A percentile compares a stretch with the other conserved stretches of the same genome.
Conservation (phyloP, 495 filamentous ascomycete species). For the Talaromyces stipitatus region DNA sequence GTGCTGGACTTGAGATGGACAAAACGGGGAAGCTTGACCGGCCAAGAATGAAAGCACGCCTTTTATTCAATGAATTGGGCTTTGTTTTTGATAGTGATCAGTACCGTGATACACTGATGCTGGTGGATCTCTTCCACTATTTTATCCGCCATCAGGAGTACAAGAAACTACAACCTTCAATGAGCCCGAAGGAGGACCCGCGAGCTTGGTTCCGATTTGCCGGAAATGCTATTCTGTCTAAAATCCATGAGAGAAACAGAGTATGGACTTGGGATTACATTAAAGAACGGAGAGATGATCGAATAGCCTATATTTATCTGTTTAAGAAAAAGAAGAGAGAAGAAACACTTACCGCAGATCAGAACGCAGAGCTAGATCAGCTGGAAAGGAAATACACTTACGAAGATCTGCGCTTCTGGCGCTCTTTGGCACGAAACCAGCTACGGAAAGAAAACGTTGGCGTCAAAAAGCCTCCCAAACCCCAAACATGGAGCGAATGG, state of each 20-base stretch:
- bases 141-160: constrained; percentile 97
- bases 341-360: constrained; percentile 59
- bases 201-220: constrained; percentile 88
- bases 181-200: constrained; percentile 79
- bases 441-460: constrained; percentile 89
- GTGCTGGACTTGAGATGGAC: constrained; percentile 85
- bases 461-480: constrained; percentile 54
- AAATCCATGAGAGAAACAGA: constrained; percentile 87
- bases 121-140: constrained; percentile 96
- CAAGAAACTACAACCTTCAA: constrained; percentile 85
- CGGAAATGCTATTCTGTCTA: constrained; percentile 75
- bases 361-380: constrained; percentile 61
- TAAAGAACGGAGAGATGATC: constrained; percentile 82
- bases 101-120: constrained; percentile 94
- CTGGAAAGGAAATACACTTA: constrained; percentile 86
- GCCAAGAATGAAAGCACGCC: constrained; percentile 81
- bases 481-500: constrained; percentile 82
- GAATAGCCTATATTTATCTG: constrained; percentile 78
- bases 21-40: constrained; percentile 75
- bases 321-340: constrained; percentile 90
- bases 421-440: constrained; percentile 88
- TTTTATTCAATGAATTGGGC: constrained; percentile 93
- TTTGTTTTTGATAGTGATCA: constrained; percentile 94
- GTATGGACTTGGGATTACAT: constrained; percentile 94
- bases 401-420: constrained; percentile 95